Evolutionary conservation across 257 asterid genomes (phyloP), one percentile per base, ranked within the genome.

Genomic region (Nemophila menziesii): DNA sequence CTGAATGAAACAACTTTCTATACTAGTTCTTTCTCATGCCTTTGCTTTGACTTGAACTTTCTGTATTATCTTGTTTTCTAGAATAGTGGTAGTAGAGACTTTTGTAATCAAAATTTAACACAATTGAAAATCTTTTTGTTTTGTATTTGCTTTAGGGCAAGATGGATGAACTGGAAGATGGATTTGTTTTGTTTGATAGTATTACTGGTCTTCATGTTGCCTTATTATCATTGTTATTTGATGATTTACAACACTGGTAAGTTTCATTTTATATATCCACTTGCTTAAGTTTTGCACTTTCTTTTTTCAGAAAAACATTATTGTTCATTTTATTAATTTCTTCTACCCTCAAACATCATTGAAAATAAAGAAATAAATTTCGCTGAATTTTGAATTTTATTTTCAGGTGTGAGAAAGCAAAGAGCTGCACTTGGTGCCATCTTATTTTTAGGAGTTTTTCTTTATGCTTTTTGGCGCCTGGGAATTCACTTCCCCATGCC

Each of bases 401-500:
- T 56, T 67, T 58, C 76, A 85, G 98, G 96, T 23, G 48, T 90
- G 67, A 79, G 89, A 65, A 76, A 68, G 71, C 83, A 81, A 41
- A 76, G 98, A 44, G 92, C 98, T 65, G 78, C 94, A 11, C 71
- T 81, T 72, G 94, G 79, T 57, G 92, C 93, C 46, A 33, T 68
- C 70, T 18, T 90, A 49, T 90, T 90, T 68, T 62, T 90, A 62
- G 63, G 54, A 54, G 94, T 66, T 44, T 90, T 84, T 71, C 94
- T 90, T n/a, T 90, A 90, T 63, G 93, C 68, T 37, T 90, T 90
- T 67, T 90, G 98, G 98, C 86, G 94, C 56, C 65, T 90, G 82
- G 98, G 98, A 24, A 74, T 90, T 72, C 98, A 90, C 68, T 90
- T 90, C 57, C 98, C 98, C 16, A 90, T 90, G 98, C 98, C 95